Evolutionary conservation across 495 filamentous ascomycete genomes (phyloP).

Genomic region (Letharia columbiana): DNA sequence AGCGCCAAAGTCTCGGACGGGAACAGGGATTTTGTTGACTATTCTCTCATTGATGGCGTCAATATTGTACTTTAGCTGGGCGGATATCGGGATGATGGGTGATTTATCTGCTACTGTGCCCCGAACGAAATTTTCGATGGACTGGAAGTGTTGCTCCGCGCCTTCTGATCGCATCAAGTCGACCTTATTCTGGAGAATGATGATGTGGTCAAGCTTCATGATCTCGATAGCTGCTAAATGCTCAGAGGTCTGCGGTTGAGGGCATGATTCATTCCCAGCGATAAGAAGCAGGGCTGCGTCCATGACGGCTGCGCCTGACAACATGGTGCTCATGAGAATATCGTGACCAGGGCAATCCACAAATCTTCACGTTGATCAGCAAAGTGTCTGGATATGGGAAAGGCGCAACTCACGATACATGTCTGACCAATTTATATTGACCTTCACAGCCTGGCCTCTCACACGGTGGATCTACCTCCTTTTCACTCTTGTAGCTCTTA

Average conservation of each 20-base stretch:
- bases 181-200: slow-evolving; percentile 99
- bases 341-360: slow-evolving; percentile 99
- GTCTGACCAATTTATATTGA: slow-evolving; percentile 72
- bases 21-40: slow-evolving; percentile 86
- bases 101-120: slow-evolving; percentile 94
- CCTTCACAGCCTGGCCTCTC: slow-evolving; percentile 86
- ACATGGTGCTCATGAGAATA: slow-evolving; percentile 99
- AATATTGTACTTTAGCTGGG: slow-evolving; percentile 98
- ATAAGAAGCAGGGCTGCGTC: slow-evolving; percentile 94
- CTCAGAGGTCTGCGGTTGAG: slow-evolving; percentile 97
- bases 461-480: slow-evolving; percentile 91
- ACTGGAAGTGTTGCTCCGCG: slow-evolving; percentile 86
- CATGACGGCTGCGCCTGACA: slow-evolving; percentile 99
- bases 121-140: slow-evolving; percentile 93
- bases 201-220: slow-evolving; percentile 97
- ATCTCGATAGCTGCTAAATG: slow-evolving; percentile 98
- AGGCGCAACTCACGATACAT: slow-evolving; percentile 66
- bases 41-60: slow-evolving; percentile 94
- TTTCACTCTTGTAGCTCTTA: slow-evolving; percentile 94
- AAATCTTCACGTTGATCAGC: slow-evolving; percentile 48
- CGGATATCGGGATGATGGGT: slow-evolving; percentile 95
- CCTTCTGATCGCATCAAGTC: slow-evolving; percentile 93
- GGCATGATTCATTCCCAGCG: slow-evolving; percentile 97
- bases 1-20: slow-evolving; percentile 75
- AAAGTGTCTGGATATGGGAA: slow-evolving; percentile 1